phyloP scores from a whole-genome alignment of 169 alveolate species.

The Plasmodium chabaudi region DNA sequence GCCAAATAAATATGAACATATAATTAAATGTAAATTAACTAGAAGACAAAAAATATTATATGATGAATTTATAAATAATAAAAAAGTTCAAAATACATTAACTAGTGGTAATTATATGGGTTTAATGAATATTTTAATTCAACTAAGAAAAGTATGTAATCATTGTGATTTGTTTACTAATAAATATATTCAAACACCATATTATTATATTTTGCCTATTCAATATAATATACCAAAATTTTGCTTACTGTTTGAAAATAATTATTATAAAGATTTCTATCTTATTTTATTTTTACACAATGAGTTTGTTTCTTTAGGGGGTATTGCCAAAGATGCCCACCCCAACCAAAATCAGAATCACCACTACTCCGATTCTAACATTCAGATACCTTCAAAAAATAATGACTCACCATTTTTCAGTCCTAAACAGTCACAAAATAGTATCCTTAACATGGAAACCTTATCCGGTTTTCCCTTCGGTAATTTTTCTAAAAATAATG shows the following conservation, averaged over 20 bases:
- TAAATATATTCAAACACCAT: slow-evolving; percentile 93
- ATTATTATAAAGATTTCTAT: slow-evolving; percentile 20
- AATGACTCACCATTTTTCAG: too few species aligned
- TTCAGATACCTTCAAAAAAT: too few species aligned
- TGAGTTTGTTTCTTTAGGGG: slow-evolving; percentile 46
- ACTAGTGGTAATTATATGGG: slow-evolving; percentile 93
- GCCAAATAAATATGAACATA: slow-evolving; percentile 97
- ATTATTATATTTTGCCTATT: slow-evolving; percentile 85
- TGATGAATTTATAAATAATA: slow-evolving; percentile 96
- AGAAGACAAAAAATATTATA: slow-evolving; percentile 95
- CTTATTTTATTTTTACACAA: slow-evolving; percentile 25
- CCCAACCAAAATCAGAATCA: not conserved
- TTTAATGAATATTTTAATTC: slow-evolving; percentile 96
- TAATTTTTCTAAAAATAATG: too few species aligned
- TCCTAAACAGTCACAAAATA: not conserved
- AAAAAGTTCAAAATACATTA: slow-evolving; percentile 82
- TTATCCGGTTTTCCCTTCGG: too few species aligned
- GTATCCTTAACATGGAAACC: too few species aligned
- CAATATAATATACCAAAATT: slow-evolving; percentile 75
- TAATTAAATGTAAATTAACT: slow-evolving; percentile 93
- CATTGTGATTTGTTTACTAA: slow-evolving; percentile 98
- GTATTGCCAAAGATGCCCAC: not conserved
- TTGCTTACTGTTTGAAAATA: slow-evolving; percentile 23
- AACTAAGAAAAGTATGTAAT: slow-evolving; percentile 98
- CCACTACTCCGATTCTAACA: not conserved